Evolutionary conservation across 75 land plant species (phyloP), one percentile per base, ranked within the genome.

Genomic region (Selaginella moellendorffii): DNA sequence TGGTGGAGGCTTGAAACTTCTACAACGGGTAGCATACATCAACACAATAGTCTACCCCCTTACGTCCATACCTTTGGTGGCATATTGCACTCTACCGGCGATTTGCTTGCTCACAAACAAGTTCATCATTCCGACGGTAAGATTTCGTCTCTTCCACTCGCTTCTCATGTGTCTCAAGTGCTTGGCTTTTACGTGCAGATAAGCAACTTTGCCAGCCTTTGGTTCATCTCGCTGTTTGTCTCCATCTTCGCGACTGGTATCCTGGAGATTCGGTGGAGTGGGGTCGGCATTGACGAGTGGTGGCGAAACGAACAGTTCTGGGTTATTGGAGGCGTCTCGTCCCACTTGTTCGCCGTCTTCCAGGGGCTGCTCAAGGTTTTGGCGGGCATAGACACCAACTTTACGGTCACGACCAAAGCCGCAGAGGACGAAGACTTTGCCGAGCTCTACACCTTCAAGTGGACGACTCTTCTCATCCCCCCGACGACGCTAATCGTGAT

Each of bases 401-500:
- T 56, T 19, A 56, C 59, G 21, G 59, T 56, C n/a, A 56, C 59
- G 9, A 8, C 59, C 8, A 56, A 56, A 19, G 21, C 59, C 2
- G 21, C 59, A 56, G 46, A 36, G 14, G 59, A 56, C 59, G 59
- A 56, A 2, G 59, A 56, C n/a, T 56, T 56, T 19, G 8, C 59
- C 2, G 59, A 56, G 24, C 59, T 56, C 2, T 56, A 56, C n/a
- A n/a, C 59, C 5, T 82, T 91, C 79, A 91, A 91, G 62, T 91
- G 87, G 88, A 91, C 97, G 0, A 80, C 88, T 0, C 84, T 91
- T 8, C 83, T 91, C 30, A 91, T 91, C 54, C 92, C 97, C 10
- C 97, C 97, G 28, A 91, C 97, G 14, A 87, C 97, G 0, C 59
- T 91, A n/a, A 65, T 91, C 29, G 77, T 91, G 70, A n/a, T 91